Percentiles rank a stretch among this genome's conserved stretches.
Conservation (phyloP, 371 early-diverging fungal genomes). For the Rhizopus stolonifer region DNA sequence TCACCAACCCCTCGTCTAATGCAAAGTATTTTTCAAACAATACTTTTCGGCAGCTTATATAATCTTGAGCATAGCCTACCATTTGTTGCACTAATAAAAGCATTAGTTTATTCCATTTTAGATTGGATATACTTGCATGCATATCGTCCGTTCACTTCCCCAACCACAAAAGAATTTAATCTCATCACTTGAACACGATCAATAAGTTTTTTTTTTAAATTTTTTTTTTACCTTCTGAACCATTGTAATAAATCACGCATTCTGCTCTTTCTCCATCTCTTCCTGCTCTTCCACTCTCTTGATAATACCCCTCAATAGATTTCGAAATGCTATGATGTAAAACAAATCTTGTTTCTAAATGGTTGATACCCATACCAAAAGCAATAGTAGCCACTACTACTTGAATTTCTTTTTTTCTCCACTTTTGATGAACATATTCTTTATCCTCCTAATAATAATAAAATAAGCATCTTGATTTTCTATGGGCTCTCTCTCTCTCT, state of each 20-base stretch:
- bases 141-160: slow-evolving; percentile 59
- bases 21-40: slow-evolving; percentile 65
- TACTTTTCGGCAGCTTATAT: slow-evolving; percentile 64
- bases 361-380: slow-evolving; percentile 90
- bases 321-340: slow-evolving; percentile 86
- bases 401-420: slow-evolving; percentile 67
- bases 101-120: background rate
- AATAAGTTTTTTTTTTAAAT: background rate
- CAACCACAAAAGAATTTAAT: slow-evolving; percentile 63
- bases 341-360: slow-evolving; percentile 84
- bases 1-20: slow-evolving; percentile 34
- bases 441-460: slow-evolving; percentile 67
- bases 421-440: slow-evolving; percentile 67
- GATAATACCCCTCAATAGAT: slow-evolving; percentile 89
- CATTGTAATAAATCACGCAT: slow-evolving; percentile 78
- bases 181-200: slow-evolving; percentile 39
- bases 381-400: slow-evolving; percentile 89
- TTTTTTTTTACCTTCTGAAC: slow-evolving; percentile 51
- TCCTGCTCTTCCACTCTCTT: slow-evolving; percentile 92
- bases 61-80: slow-evolving; percentile 67
- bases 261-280: slow-evolving; percentile 70
- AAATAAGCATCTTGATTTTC: too few species aligned
- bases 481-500: too few species aligned
- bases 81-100: slow-evolving; percentile 55
- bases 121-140: slow-evolving; percentile 39